These are phyloP conservation scores for Aspergillus olivimuriae DNA, from an alignment of 495 filamentous ascomycete genomes.

Conservation along the genomic window DNA sequence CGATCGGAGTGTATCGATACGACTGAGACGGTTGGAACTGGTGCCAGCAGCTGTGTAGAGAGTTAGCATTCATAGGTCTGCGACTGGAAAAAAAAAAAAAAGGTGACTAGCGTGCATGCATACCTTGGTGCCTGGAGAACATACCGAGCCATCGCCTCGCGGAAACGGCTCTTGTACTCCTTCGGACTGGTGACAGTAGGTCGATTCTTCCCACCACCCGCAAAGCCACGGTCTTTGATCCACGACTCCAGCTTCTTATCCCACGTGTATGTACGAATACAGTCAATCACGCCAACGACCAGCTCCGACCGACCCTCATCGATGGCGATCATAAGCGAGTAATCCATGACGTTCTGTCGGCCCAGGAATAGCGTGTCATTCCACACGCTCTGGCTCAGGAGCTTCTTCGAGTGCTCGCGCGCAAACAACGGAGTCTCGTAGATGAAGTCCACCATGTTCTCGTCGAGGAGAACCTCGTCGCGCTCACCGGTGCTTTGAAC, in stretches of 20 bases:
- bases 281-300: constrained; percentile 96
- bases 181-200: constrained; percentile 96
- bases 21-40: constrained; percentile 54
- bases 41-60: constrained; percentile 56
- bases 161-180: constrained; percentile 93
- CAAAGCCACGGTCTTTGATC: constrained; percentile 94
- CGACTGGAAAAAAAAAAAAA: no score
- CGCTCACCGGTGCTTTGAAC: constrained; percentile 91
- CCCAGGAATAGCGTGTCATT: constrained; percentile 95
- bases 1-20: constrained; percentile 33
- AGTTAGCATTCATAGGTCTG: constrained; percentile 5
- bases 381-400: constrained; percentile 77
- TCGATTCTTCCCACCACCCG: constrained; percentile 75
- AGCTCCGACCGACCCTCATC: constrained; percentile 85
- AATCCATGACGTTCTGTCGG: constrained; percentile 97
- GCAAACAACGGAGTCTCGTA: constrained; percentile 94
- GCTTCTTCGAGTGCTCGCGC: constrained; percentile 85
- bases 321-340: constrained; percentile 96
- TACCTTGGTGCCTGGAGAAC: constrained; percentile 67
- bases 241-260: constrained; percentile 98
- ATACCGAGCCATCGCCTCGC: constrained; percentile 95
- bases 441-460: constrained; percentile 99
- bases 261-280: constrained; percentile 98
- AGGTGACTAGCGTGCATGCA: no score
- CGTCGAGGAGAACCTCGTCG: constrained; percentile 93